Evolutionary conservation across 306 rosid genomes (phyloP).

Genomic region (Leucaena leucocephala): DNA sequence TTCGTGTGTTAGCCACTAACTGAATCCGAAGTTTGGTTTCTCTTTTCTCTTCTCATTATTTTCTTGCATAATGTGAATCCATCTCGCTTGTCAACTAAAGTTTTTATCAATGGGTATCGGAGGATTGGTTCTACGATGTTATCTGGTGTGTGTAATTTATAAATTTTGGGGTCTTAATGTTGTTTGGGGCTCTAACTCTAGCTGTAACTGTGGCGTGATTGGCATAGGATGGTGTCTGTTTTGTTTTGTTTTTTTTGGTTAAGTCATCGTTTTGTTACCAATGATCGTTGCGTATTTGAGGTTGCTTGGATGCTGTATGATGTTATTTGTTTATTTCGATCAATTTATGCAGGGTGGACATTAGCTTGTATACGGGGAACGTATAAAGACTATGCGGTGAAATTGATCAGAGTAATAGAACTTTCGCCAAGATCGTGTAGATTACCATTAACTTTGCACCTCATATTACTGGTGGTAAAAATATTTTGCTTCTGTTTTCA

Average conservation of each 20-base stretch:
- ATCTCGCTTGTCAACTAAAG: neutral
- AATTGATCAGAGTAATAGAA: neutral
- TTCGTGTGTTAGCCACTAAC: neutral
- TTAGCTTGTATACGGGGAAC: neutral
- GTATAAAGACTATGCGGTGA: neutral
- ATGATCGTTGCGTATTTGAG: neutral
- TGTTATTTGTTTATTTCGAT: neutral
- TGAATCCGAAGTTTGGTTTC: neutral
- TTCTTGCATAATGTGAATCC: neutral
- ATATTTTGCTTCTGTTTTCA: neutral
- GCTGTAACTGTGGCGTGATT: neutral
- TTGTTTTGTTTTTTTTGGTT: too few relatives aligned
- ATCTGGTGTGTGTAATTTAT: neutral
- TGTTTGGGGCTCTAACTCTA: neutral
- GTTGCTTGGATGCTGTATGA: neutral
- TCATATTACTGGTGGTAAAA: neutral
- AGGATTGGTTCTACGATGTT: neutral
- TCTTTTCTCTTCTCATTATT: neutral
- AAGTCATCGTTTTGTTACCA: neutral
- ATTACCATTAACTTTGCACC: neutral
- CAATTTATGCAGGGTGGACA: neutral
- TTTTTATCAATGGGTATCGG: neutral
- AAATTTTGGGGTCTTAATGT: neutral
- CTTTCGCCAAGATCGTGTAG: neutral
- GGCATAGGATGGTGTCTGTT: too few relatives aligned